These are phyloP conservation scores for Salix caprea DNA, from an alignment of 345 rosid genomes.

Conservation along the genomic window DNA sequence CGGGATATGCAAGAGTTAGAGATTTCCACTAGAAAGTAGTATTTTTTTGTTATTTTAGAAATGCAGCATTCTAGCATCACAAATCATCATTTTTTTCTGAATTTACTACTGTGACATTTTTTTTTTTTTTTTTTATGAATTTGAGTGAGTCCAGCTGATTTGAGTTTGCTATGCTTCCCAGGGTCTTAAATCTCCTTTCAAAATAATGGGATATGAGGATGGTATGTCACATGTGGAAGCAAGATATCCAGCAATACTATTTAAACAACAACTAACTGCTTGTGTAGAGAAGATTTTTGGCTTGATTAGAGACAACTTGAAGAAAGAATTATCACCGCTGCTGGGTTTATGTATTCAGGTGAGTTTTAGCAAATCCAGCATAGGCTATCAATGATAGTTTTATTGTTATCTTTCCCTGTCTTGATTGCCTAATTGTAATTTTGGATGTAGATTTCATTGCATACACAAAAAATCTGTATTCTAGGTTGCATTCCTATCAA, in stretches of 20 bases:
- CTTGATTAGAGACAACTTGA: conserved; percentile 88
- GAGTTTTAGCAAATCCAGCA: conserved; percentile 12
- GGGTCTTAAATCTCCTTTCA: conserved; percentile 84
- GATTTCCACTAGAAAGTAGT: too few species aligned
- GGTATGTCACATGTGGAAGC: conserved; percentile 80
- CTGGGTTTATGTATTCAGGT: conserved; percentile 88
- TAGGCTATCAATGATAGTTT: background rate
- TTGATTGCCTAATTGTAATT: background rate
- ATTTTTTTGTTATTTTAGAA: too few species aligned
- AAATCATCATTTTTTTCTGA: background rate
- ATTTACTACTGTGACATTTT: background rate
- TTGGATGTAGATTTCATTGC: background rate
- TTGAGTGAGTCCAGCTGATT: conserved; percentile 14
- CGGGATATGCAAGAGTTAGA: too few species aligned
- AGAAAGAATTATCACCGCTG: conserved; percentile 84
- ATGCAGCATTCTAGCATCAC: too few species aligned
- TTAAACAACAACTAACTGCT: conserved; percentile 94
- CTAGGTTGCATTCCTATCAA: background rate
- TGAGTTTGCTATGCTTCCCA: conserved; percentile 25
- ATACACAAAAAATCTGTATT: background rate
- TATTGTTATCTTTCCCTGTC: background rate
- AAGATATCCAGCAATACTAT: conserved; percentile 88
- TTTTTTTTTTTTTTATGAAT: background rate
- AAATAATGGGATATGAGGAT: conserved; percentile 65
- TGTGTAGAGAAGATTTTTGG: conserved; percentile 99